phyloP scores from a whole-genome alignment of 2,329 filamentous ascomycete species.

The Phialophora verrucosa region DNA sequence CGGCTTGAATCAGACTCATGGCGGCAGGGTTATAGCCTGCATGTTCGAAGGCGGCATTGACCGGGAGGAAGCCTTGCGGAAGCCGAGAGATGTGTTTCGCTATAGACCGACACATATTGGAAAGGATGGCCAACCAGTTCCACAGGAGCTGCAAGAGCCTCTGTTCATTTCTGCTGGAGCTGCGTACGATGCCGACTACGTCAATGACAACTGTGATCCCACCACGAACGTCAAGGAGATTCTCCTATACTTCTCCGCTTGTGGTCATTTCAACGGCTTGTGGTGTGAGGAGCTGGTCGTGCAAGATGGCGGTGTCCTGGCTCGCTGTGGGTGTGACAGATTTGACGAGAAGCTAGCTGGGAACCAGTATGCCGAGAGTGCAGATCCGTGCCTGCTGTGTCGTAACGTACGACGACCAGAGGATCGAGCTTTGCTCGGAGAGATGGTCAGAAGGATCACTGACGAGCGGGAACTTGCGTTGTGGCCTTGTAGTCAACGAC shows the following conservation, averaged over 20 bases:
- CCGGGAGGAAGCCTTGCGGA: not conserved
- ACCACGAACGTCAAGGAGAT: conserved; percentile 5
- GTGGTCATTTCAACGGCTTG: not conserved
- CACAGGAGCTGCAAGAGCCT: not conserved
- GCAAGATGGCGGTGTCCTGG: not conserved
- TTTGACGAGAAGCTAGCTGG: conserved; percentile 1
- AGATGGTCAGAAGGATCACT: conserved; percentile 1
- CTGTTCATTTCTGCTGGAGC: not conserved
- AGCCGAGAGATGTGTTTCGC: not conserved
- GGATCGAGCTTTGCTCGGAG: not conserved
- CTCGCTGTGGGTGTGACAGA: conserved; percentile 3
- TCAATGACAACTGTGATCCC: not conserved
- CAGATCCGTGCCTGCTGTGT: not conserved
- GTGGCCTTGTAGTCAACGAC: conserved; percentile 1
- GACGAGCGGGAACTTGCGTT: not conserved
- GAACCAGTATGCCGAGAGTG: conserved; percentile 3
- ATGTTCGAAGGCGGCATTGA: conserved; percentile 4
- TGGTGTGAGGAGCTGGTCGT: not conserved
- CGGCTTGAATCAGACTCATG: not conserved
- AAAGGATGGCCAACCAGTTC: not conserved
- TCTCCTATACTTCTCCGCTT: conserved; percentile 6
- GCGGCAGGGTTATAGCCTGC: not conserved
- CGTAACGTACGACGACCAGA: not conserved
- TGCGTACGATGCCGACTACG: conserved; percentile 3
- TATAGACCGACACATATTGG: not conserved